These are phyloP conservation scores for Leptographium radiaticola DNA, from an alignment of 2,329 filamentous ascomycete genomes.

Conservation along the genomic window DNA sequence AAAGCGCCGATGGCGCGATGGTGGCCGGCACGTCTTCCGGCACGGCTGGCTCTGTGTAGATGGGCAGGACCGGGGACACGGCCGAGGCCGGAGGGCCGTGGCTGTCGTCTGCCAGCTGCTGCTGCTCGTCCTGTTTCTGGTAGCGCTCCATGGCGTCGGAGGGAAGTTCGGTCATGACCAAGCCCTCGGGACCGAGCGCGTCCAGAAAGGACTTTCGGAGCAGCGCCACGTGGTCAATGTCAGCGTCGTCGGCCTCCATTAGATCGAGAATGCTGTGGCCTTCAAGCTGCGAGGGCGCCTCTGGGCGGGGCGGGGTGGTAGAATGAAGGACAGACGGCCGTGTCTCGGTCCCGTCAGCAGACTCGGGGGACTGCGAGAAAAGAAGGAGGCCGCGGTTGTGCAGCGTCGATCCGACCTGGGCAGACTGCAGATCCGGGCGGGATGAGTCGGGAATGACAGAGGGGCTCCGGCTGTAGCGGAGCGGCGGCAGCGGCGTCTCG, in stretches of 20 bases:
- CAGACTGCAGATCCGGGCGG: not conserved
- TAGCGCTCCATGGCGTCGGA: not conserved
- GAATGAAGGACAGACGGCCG: not conserved
- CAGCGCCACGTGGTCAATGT: not conserved
- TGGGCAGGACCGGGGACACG: not conserved
- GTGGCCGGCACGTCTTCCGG: not conserved
- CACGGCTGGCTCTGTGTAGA: not conserved
- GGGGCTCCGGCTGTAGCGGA: not conserved
- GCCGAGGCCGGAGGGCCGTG: not conserved
- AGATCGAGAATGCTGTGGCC: not conserved
- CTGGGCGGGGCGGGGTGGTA: not conserved
- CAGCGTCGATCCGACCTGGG: too few species aligned
- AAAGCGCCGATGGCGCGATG: constrained; percentile 7
- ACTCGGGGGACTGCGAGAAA: too few species aligned
- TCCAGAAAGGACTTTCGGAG: not conserved
- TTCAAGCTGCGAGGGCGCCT: not conserved
- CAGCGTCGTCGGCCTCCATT: not conserved
- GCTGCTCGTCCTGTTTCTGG: not conserved
- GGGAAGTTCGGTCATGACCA: not conserved
- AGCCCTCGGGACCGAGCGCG: not conserved
- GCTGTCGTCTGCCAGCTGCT: not conserved
- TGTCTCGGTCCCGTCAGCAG: not conserved
- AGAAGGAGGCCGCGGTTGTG: too few species aligned
- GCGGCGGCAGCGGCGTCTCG: not conserved
- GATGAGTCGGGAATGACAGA: constrained; percentile 1